Base-by-base conservation (phyloP, 495 filamentous ascomycete species). In the Tricharina praecox region DNA sequence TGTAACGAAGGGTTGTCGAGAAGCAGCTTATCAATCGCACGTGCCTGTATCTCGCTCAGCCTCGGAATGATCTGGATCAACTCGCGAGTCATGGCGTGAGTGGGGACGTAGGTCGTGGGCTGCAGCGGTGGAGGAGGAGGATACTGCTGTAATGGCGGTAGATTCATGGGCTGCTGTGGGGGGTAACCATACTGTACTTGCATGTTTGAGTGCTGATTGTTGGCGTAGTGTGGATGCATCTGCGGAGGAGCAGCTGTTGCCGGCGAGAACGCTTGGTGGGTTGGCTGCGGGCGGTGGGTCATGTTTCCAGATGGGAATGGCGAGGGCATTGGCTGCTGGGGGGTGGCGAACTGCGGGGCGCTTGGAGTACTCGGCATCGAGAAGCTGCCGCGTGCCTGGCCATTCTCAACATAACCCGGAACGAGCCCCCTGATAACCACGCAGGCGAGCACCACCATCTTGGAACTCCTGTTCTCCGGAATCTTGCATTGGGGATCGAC, bases 1-100 rank as follows among this genome's bases (percentile, higher is more conserved):
- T 59, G 53, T 48, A 57, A 50, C 10, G 55, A 50, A 13, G 59
- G 55, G 41, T 62, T 62, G 23, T 55, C 54, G 30, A 44, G 40
- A 21, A 61, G 48, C 48, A 59, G 45, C 33, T 55, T 56, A 42
- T 61, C 60, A 39, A 61, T 61, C 16, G 55, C 37, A 39, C 50
- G 48, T 11, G 58, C 50, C 32, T 61, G 58, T 24, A 45, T 39
- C 11, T 52, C 45, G 36, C 45, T 47, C 41, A 61, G 50, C n/a
- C 50, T 53, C 10, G 58, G 58, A 20, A 61, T 43, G 11, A 54
- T 51, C 16, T 48, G 23, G 35, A 57, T 47, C 23, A 61, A 58
- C 20, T 61, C 53, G 19, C 45, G 55, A 16, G 58, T 53, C 58
- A 61, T 55, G 15, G 23, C 28, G n/a, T 47, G 49, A 13, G 26